Conservation (phyloP, 805 yeast species). For the Kockiozyma suomiensis region DNA sequence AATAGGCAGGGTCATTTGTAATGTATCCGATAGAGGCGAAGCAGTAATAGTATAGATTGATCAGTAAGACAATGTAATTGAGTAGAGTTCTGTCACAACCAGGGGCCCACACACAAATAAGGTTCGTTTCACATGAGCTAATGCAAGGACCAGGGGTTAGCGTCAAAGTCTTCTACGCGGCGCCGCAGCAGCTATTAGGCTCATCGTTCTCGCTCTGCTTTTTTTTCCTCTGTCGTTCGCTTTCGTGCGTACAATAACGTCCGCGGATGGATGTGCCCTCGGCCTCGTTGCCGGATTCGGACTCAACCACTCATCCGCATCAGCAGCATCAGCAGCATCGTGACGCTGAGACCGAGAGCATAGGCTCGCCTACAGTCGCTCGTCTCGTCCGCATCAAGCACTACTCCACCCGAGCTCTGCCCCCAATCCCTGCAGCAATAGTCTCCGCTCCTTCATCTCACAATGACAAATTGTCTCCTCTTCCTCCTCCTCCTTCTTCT, state of each 20-base stretch:
- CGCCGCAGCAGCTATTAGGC: not conserved
- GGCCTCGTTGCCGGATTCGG: too few species aligned
- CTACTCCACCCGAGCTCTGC: not conserved
- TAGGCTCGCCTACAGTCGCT: not conserved
- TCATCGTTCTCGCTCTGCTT: not conserved
- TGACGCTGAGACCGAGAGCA: not conserved
- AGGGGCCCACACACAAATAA: not conserved
- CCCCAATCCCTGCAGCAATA: not conserved
- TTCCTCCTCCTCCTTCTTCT: not conserved
- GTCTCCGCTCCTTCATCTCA: not conserved
- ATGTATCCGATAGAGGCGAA: not conserved
- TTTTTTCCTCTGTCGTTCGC: not conserved
- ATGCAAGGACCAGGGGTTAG: conserved; percentile 16
- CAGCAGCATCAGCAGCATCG: not conserved
- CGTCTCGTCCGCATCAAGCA: not conserved
- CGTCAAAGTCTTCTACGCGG: not conserved
- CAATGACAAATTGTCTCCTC: too few species aligned
- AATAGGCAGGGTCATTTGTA: not conserved
- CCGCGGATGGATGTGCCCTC: too few species aligned
- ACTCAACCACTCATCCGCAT: not conserved
- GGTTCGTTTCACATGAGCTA: conserved; percentile 5
- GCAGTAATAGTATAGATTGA: not conserved
- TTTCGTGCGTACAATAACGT: too few species aligned
- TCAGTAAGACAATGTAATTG: not conserved
- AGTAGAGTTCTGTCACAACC: not conserved